These are phyloP conservation scores for Podila clonocystis DNA, from an alignment of 192 early-diverging fungal species.

Conservation along the genomic window DNA sequence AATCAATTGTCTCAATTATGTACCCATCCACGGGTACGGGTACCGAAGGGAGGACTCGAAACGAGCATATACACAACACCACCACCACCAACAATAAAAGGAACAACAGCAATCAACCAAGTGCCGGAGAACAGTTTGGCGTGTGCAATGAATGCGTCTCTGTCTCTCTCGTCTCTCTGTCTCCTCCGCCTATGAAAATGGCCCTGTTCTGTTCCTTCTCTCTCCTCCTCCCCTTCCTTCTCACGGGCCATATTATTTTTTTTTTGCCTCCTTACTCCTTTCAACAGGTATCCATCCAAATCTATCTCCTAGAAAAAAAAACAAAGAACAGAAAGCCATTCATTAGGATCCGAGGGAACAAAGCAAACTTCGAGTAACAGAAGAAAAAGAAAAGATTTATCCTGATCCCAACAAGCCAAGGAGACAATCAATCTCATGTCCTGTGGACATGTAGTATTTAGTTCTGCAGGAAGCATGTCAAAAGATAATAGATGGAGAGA, in stretches of 20 bases:
- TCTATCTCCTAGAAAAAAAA: constrained; percentile 3
- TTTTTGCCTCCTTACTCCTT: not conserved
- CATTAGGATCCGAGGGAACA: not conserved
- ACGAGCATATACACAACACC: too few relatives aligned
- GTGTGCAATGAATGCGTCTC: too few relatives aligned
- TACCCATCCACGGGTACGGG: too few relatives aligned
- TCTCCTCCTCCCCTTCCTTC: not conserved
- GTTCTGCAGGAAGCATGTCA: not conserved
- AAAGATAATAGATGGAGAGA: not conserved
- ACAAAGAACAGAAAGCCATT: not conserved
- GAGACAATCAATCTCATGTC: constrained; percentile 5
- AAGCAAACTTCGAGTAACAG: not conserved
- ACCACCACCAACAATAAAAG: too few relatives aligned
- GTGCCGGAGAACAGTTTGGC: too few relatives aligned
- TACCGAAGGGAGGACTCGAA: too few relatives aligned
- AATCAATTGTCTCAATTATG: too few relatives aligned
- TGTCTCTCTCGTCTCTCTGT: too few relatives aligned
- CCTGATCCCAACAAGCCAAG: not conserved
- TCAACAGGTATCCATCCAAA: not conserved
- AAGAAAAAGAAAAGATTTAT: not conserved
- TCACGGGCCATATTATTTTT: not conserved
- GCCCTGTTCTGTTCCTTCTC: too few relatives aligned
- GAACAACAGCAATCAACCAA: too few relatives aligned
- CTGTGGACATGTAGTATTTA: not conserved
- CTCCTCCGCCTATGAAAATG: too few relatives aligned